Base-by-base conservation (phyloP, 345 rosid genomes). In the Sapria himalayana region DNA sequence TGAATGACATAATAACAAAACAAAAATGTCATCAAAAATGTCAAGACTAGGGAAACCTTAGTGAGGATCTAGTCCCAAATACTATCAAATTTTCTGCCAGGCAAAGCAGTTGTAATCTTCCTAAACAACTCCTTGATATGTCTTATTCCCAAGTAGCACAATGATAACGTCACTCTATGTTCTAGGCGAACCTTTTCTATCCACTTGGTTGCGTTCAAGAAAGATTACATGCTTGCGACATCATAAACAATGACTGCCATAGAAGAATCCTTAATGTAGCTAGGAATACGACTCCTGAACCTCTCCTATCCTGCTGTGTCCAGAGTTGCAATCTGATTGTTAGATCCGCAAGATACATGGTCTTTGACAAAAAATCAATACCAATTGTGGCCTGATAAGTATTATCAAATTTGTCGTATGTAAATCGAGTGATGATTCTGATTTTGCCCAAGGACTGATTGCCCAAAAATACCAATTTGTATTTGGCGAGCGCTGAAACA, bases 241-340 rank as follows among this genome's bases (percentile, higher is more conserved):
- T 85, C 96, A 59, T 85, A 85, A 46, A 71, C 93, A 25, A 80
- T 74, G 18, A 85, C 93, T 45, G 93, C 96, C 36, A 85, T 93
- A 34, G 96, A 85, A 45, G 96, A 85, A 60, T 80, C 96, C 63
- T 93, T 62, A 33, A 80, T 85, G 48, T 85, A 85, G 58, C 96
- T 85, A 9, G 96, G 96, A 45, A 85, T 85, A 19, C 80, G 77
- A 68, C 96, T 85, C 55, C 96, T 57, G 41, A 85, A 85, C 41
- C 96, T 77, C 75, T 85, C 96, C 50, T 85, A 91, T 25, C 96
- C 96, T 0, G 96, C 96, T 37, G 96, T 85, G 55, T 85, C 96
- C 96, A 85, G n/a, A 85, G 74, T 56, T 85, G 96, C 64, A 85
- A 59, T 16, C 96, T 81, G 58, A 85, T 72, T 20, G 96, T 85